Percentiles rank a stretch among this genome's conserved stretches.
Evolutionary conservation across 1,139 yeast genomes (phyloP).

Genomic region (Zygoascus meyerae): DNA sequence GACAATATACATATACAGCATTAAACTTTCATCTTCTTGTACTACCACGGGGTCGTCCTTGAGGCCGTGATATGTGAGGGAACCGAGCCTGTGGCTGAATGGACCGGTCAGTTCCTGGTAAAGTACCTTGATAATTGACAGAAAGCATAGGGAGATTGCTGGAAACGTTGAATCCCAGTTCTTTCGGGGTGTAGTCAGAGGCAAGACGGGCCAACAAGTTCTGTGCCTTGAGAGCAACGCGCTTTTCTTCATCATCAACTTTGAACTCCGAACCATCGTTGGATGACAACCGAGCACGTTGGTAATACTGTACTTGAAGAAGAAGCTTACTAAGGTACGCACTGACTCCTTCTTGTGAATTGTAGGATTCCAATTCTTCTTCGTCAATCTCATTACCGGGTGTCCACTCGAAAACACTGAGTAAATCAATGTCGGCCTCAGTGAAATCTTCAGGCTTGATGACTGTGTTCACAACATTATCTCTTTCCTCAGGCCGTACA

Average conservation of each 20-base stretch:
- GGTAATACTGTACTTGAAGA: constrained; percentile 54
- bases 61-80: constrained; percentile 9
- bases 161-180: constrained; percentile 26
- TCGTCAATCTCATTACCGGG: constrained; percentile 48
- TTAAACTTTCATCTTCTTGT: not conserved
- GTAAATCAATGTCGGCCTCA: constrained; percentile 34
- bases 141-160: constrained; percentile 58
- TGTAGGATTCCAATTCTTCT: constrained; percentile 48
- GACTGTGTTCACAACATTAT: constrained; percentile 13
- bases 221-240: constrained; percentile 46
- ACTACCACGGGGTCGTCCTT: not conserved
- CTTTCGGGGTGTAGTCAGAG: constrained; percentile 27
- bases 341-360: constrained; percentile 42
- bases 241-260: constrained; percentile 44
- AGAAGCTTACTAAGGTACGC: constrained; percentile 53
- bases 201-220: constrained; percentile 46
- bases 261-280: constrained; percentile 27
- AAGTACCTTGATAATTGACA: constrained; percentile 69
- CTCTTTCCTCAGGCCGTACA: constrained; percentile 8
- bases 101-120: constrained; percentile 53
- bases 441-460: constrained; percentile 14
- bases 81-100: constrained; percentile 13
- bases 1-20: not conserved
- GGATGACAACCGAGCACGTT: constrained; percentile 50
- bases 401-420: constrained; percentile 49